Evolutionary conservation across 768 basidiomycete species (phyloP), one percentile per base, ranked within the genome.

Genomic region (Phylloporus sp.): DNA sequence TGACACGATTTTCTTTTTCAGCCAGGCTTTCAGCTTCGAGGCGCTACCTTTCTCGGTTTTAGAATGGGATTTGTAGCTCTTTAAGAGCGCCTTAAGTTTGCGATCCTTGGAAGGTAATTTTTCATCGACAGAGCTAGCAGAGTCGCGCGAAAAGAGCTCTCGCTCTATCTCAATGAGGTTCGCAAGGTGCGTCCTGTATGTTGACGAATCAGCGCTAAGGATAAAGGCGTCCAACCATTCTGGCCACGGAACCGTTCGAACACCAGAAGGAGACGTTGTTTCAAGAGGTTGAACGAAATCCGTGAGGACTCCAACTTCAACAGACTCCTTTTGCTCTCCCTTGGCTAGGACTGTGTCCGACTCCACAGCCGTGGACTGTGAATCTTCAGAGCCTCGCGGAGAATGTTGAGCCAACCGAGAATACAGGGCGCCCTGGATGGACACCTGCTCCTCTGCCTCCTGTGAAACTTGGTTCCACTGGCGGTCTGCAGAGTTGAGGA

Each of bases 341-440:
- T 65, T 67, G 12, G 47, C 20, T 2, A 51, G 29, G 6, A 28
- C 38, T 6, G 23, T 32, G 47, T 62, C 60, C 38, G 59, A 34
- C 20, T 56, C 59, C 23, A 85, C 80, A 16, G 75, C 74, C 0
- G 85, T 86, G 22, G 62, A 61, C 47, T 82, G 78, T 1, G 86
- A 87, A 63, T 86, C 84, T 60, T 80, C 78, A n/a, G 86, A 87
- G 43, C 80, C 84, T 48, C 83, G 76, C 13, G 78, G 73, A 1
- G 67, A 65, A n/a, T 72, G 70, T 35, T 75, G 72, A 35, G 50
- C 48, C 50, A 61, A 35, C 22, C 31, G 52, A 45, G 54, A 48
- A 20, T 29, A 39, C 15, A 24, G 20, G 8, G 53, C 41, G 24
- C 48, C 50, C 42, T 54, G 52, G 1, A 34, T 26, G 11, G 52